Conservation (phyloP, 305 asterid species). For the Vinca major region DNA sequence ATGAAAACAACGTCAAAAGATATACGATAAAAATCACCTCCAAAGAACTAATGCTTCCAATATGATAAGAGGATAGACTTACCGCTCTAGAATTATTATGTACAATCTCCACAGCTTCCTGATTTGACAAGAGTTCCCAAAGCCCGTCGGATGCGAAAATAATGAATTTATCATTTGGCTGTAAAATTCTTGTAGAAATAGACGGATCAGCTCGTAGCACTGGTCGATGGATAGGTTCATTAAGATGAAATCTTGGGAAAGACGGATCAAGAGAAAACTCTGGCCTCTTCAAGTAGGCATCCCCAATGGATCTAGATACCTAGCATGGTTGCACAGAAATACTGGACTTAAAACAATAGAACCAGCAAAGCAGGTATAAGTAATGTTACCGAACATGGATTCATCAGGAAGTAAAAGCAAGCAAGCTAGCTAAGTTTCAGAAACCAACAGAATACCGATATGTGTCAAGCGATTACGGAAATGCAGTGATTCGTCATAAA, state of each 20-base stretch:
- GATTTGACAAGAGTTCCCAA: conserved; percentile 70
- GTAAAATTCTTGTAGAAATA: conserved; percentile 35
- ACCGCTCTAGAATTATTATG: conserved; percentile 55
- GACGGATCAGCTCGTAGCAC: conserved; percentile 70
- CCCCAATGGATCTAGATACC: conserved; percentile 91
- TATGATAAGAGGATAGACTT: conserved; percentile 2
- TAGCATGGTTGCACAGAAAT: conserved; percentile 2
- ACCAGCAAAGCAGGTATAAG: not conserved
- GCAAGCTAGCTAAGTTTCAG: no score
- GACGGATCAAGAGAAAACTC: conserved; percentile 51
- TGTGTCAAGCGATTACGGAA: no score
- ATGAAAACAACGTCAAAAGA: not conserved
- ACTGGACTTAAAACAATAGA: not conserved
- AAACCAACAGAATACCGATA: no score
- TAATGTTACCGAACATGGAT: not conserved
- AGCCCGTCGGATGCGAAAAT: conserved; percentile 86
- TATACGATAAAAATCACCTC: not conserved
- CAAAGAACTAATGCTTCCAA: not conserved
- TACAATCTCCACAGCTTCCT: conserved; percentile 72
- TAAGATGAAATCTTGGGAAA: conserved; percentile 53
- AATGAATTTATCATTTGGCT: conserved; percentile 46
- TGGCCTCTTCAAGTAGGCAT: conserved; percentile 68
- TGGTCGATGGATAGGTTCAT: conserved; percentile 49
- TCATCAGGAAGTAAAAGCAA: no score
- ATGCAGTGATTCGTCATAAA: not conserved